A percentile compares a stretch with the other conserved stretches of the same genome.
Conservation (phyloP, 1,139 yeast species). For the Pichia sp. region DNA sequence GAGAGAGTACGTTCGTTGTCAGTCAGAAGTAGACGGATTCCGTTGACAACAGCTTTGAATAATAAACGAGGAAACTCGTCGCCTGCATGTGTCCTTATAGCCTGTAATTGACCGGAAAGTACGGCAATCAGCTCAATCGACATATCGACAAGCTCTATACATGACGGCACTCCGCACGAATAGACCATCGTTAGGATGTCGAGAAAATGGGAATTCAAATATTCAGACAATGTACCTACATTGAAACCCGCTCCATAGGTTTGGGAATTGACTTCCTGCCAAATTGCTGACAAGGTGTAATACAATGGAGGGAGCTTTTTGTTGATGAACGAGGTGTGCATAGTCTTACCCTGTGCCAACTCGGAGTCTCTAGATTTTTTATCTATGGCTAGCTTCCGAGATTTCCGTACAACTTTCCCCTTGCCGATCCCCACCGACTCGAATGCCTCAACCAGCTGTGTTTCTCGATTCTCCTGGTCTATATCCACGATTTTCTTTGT, state of each 20-base stretch:
- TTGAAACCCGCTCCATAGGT: conserved; percentile 34
- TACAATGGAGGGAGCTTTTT: conserved; percentile 44
- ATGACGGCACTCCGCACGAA: conserved; percentile 55
- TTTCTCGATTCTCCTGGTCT: conserved; percentile 24
- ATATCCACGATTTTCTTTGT: conserved; percentile 6
- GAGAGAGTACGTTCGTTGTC: conserved; percentile 13
- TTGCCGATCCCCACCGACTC: conserved; percentile 8
- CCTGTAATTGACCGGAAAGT: conserved; percentile 14
- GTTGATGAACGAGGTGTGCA: conserved; percentile 39
- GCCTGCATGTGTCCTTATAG: neutral
- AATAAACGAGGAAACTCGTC: conserved; percentile 12
- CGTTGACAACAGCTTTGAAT: conserved; percentile 11
- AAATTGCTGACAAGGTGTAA: conserved; percentile 52
- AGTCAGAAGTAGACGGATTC: conserved; percentile 6
- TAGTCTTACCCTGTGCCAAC: conserved; percentile 9
- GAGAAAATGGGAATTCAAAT: conserved; percentile 55
- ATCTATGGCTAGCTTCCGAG: conserved; percentile 38
- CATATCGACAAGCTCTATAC: conserved; percentile 52
- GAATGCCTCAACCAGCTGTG: conserved; percentile 9
- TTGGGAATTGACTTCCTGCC: conserved; percentile 41
- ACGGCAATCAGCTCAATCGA: conserved; percentile 48
- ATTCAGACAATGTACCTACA: conserved; percentile 52
- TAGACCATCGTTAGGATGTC: conserved; percentile 54
- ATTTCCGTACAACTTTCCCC: conserved; percentile 50
- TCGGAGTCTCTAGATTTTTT: conserved; percentile 23